phyloP scores from a whole-genome alignment of 805 yeast genomes.

The Teunomyces tritomae region DNA sequence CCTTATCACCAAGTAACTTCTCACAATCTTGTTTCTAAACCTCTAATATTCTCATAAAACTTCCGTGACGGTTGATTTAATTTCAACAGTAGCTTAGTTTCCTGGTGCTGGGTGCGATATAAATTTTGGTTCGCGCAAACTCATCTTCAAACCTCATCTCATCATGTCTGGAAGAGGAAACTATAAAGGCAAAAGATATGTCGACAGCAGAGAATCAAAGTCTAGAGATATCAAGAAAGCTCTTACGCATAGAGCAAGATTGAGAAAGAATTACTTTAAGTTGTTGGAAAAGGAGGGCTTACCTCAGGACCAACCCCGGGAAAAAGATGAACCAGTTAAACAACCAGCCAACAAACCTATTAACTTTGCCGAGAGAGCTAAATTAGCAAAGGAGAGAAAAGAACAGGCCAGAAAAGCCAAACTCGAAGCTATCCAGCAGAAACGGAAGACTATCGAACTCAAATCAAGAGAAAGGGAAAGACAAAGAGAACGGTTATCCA shows the following conservation, averaged over 20 bases:
- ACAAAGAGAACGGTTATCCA: slow-evolving; percentile 39
- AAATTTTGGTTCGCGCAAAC: not conserved
- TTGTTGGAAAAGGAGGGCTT: slow-evolving; percentile 71
- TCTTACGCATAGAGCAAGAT: slow-evolving; percentile 73
- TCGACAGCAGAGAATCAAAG: slow-evolving; percentile 38
- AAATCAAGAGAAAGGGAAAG: slow-evolving; percentile 39
- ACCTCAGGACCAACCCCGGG: slow-evolving; percentile 43
- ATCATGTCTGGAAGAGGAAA: slow-evolving; percentile 11
- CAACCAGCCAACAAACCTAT: slow-evolving; percentile 23
- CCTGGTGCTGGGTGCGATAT: not conserved
- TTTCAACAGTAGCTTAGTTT: not conserved
- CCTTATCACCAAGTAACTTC: too few species aligned
- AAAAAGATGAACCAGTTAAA: slow-evolving; percentile 15
- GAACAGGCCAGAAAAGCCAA: slow-evolving; percentile 38
- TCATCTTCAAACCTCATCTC: slow-evolving; percentile 1
- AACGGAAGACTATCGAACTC: slow-evolving; percentile 32
- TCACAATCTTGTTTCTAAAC: too few species aligned
- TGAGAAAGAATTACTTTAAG: slow-evolving; percentile 79
- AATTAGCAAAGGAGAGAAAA: slow-evolving; percentile 46
- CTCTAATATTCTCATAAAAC: too few species aligned
- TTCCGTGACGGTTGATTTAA: too few species aligned
- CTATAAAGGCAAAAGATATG: slow-evolving; percentile 23
- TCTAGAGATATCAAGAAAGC: slow-evolving; percentile 72
- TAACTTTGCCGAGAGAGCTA: slow-evolving; percentile 45
- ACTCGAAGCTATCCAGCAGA: slow-evolving; percentile 39